Conservation (phyloP, 2,329 filamentous ascomycete genomes). For the Cordyceps sp. region DNA sequence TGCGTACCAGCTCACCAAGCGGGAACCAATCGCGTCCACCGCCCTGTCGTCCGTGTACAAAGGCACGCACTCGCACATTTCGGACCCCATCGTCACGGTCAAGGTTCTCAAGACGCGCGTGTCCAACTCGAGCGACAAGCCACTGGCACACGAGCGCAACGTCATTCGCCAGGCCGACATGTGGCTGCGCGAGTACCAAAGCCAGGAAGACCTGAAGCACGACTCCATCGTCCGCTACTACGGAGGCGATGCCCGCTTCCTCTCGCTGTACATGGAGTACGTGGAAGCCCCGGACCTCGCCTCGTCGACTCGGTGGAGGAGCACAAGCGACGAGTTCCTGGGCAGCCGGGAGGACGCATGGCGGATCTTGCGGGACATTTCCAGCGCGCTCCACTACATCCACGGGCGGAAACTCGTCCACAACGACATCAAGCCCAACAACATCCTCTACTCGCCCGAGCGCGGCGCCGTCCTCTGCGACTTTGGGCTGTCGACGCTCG, state of each 20-base stretch:
- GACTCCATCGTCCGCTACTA: slow-evolving; percentile 41
- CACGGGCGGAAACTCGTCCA: slow-evolving; percentile 36
- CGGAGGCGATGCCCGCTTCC: slow-evolving; percentile 40
- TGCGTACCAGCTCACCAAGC: slow-evolving; percentile 36
- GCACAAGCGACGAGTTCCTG: slow-evolving; percentile 27
- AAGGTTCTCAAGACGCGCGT: slow-evolving; percentile 41
- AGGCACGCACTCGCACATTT: slow-evolving; percentile 32
- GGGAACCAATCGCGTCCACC: slow-evolving; percentile 37
- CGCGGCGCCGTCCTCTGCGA: slow-evolving; percentile 44
- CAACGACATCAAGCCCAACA: slow-evolving; percentile 47
- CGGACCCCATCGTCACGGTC: slow-evolving; percentile 38
- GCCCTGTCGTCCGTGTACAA: slow-evolving; percentile 38
- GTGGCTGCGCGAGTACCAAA: slow-evolving; percentile 41
- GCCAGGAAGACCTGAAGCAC: slow-evolving; percentile 36
- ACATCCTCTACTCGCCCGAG: slow-evolving; percentile 41
- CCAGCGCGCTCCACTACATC: slow-evolving; percentile 36
- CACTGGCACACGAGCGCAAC: slow-evolving; percentile 32
- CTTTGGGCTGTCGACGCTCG: slow-evolving; percentile 37
- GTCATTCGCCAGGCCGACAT: slow-evolving; percentile 43
- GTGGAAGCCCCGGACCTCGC: slow-evolving; percentile 39
- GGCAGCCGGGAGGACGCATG: slow-evolving; percentile 31
- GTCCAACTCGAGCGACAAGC: slow-evolving; percentile 22
- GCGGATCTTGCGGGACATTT: slow-evolving; percentile 36
- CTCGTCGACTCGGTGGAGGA: slow-evolving; percentile 31
- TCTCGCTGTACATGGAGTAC: slow-evolving; percentile 46